Base-by-base conservation (phyloP, 2,329 filamentous ascomycete genomes). In the Hymenoscyphus occultus region DNA sequence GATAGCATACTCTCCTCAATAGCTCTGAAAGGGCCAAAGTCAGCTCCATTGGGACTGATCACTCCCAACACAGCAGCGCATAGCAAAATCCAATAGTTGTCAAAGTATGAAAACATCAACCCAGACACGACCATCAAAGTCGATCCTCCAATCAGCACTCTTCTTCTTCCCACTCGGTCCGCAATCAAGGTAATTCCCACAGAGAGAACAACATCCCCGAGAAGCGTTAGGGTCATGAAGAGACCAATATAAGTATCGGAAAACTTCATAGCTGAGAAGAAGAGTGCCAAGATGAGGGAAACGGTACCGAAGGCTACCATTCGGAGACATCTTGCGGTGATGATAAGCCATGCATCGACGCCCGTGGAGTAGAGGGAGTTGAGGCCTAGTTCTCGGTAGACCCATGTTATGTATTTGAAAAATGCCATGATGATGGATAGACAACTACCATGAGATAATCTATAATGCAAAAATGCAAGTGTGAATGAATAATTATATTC, bases 181-280 rank as follows among this genome's bases (percentile, higher is more conserved):
- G 86, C 84, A 61, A 87, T 76, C 3, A 85, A 71, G 0, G 86
- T 86, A 48, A 89, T 78, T 12, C 83, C 35, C 56, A 87, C 80
- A 67, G 85, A 87, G 65, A 88, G 81, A 57, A 80, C 73, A 7
- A 85, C 80, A 73, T 89, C 86, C 22, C 86, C 86, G 6, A 80
- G 76, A 5, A 88, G 76, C 0, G 86, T 89, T 62, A 87, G 72
- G 0, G 84, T 87, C 86, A 89, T 88, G 76, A 89, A 88, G 1
- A 87, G 75, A 2, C 86, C 86, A 64, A 86, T 84, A n/a, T 76
- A 76, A 0, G 80, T 78, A 66, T 85, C 80, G 1, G 82, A 79
- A 61, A 83, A 78, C 10, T 77, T 78, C 0, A 87, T 78, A 1
- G 77, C 77, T 2, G 79, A 79, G 48, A 89, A 80, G 70, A 84